Conservation (phyloP, 306 rosid genomes). For the Cucurbita argyrosperma region DNA sequence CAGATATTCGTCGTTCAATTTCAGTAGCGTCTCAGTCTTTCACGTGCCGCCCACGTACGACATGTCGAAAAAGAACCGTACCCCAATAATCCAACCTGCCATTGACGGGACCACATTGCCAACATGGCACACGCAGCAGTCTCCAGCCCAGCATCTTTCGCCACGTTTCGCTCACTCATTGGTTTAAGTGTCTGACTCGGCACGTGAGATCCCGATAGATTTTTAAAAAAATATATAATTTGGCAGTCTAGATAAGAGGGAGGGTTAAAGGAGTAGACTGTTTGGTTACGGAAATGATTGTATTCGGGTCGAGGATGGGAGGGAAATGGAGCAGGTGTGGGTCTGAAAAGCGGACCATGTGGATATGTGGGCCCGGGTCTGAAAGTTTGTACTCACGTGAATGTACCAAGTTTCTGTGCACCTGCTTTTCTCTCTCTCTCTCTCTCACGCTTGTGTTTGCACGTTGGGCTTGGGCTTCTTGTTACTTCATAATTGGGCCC, state of each 20-base stretch:
- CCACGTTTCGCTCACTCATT: background rate
- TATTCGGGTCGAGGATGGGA: background rate
- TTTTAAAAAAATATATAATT: too few species aligned
- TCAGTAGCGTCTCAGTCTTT: background rate
- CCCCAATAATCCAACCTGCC: background rate
- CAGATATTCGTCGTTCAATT: background rate
- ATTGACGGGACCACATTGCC: background rate
- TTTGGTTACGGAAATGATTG: background rate
- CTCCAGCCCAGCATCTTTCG: background rate
- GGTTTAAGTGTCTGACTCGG: background rate
- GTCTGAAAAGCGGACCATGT: background rate
- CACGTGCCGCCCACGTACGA: conserved; percentile 1
- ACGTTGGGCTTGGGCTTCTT: conserved; percentile 8
- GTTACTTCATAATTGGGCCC: background rate
- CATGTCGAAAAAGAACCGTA: background rate
- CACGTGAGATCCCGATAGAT: background rate
- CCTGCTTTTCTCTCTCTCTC: background rate
- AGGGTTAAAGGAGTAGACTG: background rate
- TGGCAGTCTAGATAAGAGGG: too few species aligned
- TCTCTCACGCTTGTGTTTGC: background rate
- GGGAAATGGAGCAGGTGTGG: background rate
- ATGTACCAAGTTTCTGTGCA: background rate
- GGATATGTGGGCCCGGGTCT: background rate
- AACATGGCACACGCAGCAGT: background rate
- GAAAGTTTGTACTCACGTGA: conserved; percentile 3